Percentiles rank a stretch among this genome's conserved stretches.
phyloP scores from a whole-genome alignment of 495 filamentous ascomycete species.

The Xylaria curta region DNA sequence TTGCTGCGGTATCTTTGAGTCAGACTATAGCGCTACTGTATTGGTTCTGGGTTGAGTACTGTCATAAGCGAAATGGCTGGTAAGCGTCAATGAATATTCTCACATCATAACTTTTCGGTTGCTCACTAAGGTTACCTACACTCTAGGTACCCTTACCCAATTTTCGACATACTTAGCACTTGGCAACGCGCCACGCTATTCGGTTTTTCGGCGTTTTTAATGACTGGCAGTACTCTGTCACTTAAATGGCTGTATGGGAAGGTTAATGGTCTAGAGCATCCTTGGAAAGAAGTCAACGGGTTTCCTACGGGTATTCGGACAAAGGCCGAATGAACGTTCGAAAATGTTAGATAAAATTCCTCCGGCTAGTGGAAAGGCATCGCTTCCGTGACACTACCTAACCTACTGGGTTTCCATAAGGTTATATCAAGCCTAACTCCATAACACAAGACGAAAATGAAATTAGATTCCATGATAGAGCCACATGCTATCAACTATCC shows the following conservation, averaged over 20 bases:
- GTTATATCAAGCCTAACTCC: background rate
- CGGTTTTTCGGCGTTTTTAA: constrained; percentile 68
- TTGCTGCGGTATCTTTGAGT: constrained; percentile 68
- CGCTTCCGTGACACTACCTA: no score
- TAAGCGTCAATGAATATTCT: constrained; percentile 43
- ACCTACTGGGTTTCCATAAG: background rate
- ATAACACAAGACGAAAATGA: background rate
- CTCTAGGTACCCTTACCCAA: constrained; percentile 84
- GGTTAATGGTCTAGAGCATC: constrained; percentile 68
- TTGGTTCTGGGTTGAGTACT: constrained; percentile 89
- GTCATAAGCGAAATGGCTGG: constrained; percentile 77
- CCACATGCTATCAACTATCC: background rate
- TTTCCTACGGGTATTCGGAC: constrained; percentile 35
- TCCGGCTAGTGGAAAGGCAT: background rate
- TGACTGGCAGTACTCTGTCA: constrained; percentile 70
- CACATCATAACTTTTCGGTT: background rate
- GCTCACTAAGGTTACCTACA: background rate
- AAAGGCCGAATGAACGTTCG: constrained; percentile 30
- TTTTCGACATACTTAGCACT: constrained; percentile 70
- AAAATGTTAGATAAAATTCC: background rate
- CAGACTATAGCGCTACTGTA: constrained; percentile 72
- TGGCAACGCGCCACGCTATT: constrained; percentile 72
- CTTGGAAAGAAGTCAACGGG: constrained; percentile 40
- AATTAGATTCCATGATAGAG: background rate
- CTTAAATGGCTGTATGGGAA: constrained; percentile 72